A percentile compares a stretch with the other conserved stretches of the same genome.
Evolutionary conservation across 441 rosid species (phyloP).

Genomic region (Euphorbia celastroides): DNA sequence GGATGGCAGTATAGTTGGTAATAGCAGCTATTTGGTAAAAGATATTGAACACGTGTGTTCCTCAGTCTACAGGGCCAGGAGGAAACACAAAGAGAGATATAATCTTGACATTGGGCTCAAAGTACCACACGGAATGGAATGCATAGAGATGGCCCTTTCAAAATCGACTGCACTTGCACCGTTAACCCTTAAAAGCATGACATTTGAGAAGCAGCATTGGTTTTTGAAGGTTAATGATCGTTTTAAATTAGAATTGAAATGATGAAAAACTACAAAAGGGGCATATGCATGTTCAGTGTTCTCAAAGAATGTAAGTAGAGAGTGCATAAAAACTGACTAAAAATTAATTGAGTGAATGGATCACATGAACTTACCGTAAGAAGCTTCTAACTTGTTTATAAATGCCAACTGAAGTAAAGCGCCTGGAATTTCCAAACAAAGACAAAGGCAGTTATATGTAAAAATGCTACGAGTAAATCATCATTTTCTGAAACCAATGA

Average conservation of each 20-base stretch:
- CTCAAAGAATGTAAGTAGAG: neutral
- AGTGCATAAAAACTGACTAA: neutral
- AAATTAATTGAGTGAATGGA: neutral
- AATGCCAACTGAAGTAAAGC: conserved; percentile 81
- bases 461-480: neutral
- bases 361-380: conserved; percentile 41
- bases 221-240: no score
- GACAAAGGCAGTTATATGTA: neutral
- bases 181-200: neutral
- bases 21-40: neutral
- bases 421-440: conserved; percentile 45
- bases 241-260: no score
- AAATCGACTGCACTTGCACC: neutral
- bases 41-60: neutral
- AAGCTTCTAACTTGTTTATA: conserved; percentile 60
- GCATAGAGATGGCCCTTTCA: neutral
- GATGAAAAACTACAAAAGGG: neutral
- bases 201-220: neutral
- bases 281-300: neutral
- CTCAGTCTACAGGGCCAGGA: neutral
- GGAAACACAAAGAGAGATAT: neutral
- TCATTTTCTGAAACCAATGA: neutral
- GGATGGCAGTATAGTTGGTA: neutral
- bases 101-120: neutral
- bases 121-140: neutral